Conservation (phyloP, 306 rosid species). For the Dicorynia guianensis region DNA sequence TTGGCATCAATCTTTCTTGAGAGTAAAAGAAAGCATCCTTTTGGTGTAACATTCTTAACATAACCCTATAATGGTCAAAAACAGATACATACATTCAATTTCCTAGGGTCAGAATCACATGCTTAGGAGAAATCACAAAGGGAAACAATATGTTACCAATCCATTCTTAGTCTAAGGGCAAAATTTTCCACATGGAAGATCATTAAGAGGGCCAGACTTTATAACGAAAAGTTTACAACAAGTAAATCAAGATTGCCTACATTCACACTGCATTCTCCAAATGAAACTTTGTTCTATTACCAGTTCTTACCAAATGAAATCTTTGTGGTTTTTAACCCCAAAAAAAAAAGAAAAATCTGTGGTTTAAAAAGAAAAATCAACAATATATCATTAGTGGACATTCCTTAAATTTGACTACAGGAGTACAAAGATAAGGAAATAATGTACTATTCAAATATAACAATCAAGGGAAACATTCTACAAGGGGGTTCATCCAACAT, state of each 20-base stretch:
- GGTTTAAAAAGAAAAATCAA: constrained; percentile 6
- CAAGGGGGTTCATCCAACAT: no score
- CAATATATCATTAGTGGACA: background rate
- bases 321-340: background rate
- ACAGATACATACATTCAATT: constrained; percentile 28
- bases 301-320: background rate
- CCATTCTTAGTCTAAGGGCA: background rate
- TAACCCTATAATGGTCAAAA: constrained; percentile 66
- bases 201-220: constrained; percentile 7
- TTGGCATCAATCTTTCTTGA: constrained; percentile 88
- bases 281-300: background rate
- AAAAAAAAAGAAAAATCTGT: constrained; percentile 1
- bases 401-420: constrained; percentile 8
- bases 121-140: background rate
- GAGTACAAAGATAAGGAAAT: background rate
- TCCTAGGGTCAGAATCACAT: constrained; percentile 9
- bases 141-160: background rate
- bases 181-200: constrained; percentile 20
- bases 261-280: constrained; percentile 7
- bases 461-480: no score
- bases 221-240: background rate
- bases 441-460: no score
- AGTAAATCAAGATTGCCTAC: constrained; percentile 1
- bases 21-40: constrained; percentile 86
- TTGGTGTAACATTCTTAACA: constrained; percentile 75